These are phyloP conservation scores for Colletotrichum truncatum DNA, from an alignment of 2,329 filamentous ascomycete genomes.

Conservation along the genomic window DNA sequence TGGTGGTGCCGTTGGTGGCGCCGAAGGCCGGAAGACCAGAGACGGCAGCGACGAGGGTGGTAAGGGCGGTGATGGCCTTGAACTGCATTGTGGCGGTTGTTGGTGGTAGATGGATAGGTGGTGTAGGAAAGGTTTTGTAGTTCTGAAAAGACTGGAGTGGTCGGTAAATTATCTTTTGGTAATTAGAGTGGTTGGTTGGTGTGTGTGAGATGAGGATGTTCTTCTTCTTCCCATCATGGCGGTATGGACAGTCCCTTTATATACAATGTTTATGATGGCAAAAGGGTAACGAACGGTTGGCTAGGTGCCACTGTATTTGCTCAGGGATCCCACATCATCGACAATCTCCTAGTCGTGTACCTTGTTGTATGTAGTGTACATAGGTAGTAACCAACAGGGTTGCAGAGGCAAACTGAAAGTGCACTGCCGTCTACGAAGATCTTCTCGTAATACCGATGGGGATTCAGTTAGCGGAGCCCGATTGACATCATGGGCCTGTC, in stretches of 20 bases:
- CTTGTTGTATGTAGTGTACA: too few relatives aligned
- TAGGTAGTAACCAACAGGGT: constrained; percentile 11
- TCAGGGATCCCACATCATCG: not conserved
- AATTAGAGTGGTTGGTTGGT: not conserved
- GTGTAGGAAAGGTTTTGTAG: not conserved
- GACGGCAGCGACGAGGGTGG: constrained; percentile 39
- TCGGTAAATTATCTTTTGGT: constrained; percentile 5
- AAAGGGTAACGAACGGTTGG: not conserved
- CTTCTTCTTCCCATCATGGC: rapidly evolving
- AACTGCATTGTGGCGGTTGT: constrained; percentile 30
- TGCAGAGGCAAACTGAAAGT: not conserved
- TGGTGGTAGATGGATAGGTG: not conserved
- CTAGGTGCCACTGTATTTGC: not conserved
- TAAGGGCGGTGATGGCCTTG: constrained; percentile 33
- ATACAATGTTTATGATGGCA: not conserved
- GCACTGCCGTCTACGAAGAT: constrained; percentile 19
- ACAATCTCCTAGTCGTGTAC: constrained; percentile 16
- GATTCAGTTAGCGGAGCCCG: not conserved
- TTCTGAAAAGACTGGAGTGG: constrained; percentile 17
- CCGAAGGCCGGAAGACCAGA: constrained; percentile 21
- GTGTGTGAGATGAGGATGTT: not conserved
- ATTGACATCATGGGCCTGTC: constrained; percentile 19
- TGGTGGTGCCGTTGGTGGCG: constrained; percentile 27
- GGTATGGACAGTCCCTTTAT: not conserved
- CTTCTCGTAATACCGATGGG: constrained; percentile 26